Base-by-base conservation (phyloP, 2,329 filamentous ascomycete genomes). In the Colletotrichum liaoningense region DNA sequence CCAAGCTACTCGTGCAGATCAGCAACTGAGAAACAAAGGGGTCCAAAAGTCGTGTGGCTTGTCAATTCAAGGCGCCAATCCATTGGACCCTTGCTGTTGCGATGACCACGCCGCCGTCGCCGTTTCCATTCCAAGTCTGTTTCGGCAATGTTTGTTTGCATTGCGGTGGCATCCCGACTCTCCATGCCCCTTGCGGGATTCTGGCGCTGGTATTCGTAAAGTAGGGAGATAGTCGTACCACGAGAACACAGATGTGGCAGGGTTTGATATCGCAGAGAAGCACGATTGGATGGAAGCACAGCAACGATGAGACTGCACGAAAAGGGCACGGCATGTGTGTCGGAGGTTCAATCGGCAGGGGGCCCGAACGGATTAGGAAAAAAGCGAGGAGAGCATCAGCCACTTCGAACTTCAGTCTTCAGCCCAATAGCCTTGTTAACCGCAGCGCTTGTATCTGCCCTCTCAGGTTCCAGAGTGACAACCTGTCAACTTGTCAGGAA, bases 11-110 rank as follows among this genome's bases (percentile, higher is more conserved):
- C 26, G 30, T 56, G 49, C 22, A 33, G 19, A 66, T 11, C 16
- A 16, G 62, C 26, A 30, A 28, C 55, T 42, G 5, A 67, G 63
- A 67, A 55, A 67, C 63, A 71, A 71, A 67, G 24, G 63, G 55
- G 33, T 33, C 33, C 42, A 55, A 52, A 38, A 14, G 63, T 67
- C 68, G 30, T 67, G 46, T 22, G 19, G 42, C 55, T 56, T 38
- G 33, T 12, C 14, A 11, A 11, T 5, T 60, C 49, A 33, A 46
- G 33, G 33, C 52, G 58, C 33, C 58, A 55, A 65, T 42, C 12
- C n/a, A 22, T 26, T 26, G 16, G 66, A 49, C 42, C 9, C 49
- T 16, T 69, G 24, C 24, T 35, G 30, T 8, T 35, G 33, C 33
- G 33, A 35, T 35, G 11, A 11, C 33, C 11, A 35, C 33, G 33